Conservation (phyloP, 1,139 yeast genomes). For the Candida albicans region DNA sequence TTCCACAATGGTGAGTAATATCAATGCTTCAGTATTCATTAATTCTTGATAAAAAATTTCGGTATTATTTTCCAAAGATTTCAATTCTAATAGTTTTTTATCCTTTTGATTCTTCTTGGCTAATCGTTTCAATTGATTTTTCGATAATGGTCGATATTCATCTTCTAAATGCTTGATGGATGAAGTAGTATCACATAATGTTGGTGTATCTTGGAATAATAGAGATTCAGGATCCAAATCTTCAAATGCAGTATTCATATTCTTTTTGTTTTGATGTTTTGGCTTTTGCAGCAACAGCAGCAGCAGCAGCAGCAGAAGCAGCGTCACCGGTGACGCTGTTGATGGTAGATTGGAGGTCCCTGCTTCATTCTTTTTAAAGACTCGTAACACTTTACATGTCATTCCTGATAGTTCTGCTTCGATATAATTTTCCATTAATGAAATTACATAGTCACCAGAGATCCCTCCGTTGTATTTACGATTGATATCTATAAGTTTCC, state of each 20-base stretch:
- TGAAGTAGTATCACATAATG: conserved; percentile 5
- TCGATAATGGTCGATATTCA: conserved; percentile 28
- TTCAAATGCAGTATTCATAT: conserved; percentile 31
- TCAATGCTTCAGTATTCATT: conserved; percentile 42
- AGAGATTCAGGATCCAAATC: conserved; percentile 29
- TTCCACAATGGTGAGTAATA: conserved; percentile 35
- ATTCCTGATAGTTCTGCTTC: conserved; percentile 29
- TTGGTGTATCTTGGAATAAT: conserved; percentile 21
- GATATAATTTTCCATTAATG: conserved; percentile 38
- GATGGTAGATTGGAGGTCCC: neutral
- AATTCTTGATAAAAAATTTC: conserved; percentile 32
- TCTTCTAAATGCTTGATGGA: conserved; percentile 15
- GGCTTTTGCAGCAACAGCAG: neutral
- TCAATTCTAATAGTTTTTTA: conserved; percentile 14
- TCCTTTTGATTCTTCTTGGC: conserved; percentile 25
- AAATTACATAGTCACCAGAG: conserved; percentile 36
- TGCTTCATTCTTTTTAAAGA: conserved; percentile 18
- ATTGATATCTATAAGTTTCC: conserved; percentile 35
- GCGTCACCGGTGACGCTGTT: no score
- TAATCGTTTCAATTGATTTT: conserved; percentile 36
- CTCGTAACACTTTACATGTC: conserved; percentile 38
- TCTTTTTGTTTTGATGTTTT: conserved; percentile 13
- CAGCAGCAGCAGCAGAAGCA: no score
- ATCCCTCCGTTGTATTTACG: conserved; percentile 33
- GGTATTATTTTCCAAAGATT: conserved; percentile 15